These are phyloP conservation scores for Pleoardoris graminearum DNA, from an alignment of 2,329 filamentous ascomycete species.

Conservation along the genomic window DNA sequence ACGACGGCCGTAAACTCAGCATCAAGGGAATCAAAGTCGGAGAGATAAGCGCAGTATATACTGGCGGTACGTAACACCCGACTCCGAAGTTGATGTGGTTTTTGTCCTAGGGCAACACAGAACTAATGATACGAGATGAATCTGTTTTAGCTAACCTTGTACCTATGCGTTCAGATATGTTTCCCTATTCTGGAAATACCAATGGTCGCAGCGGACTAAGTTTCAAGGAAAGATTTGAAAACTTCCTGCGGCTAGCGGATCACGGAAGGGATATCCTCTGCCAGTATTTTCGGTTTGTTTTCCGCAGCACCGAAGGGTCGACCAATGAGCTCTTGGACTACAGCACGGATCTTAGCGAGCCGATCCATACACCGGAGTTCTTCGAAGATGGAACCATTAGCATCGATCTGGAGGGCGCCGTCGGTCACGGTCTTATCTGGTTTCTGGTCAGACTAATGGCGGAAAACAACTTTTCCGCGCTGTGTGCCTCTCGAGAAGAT, in stretches of 20 bases:
- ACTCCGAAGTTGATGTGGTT: too few relatives aligned
- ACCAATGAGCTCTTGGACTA: background rate
- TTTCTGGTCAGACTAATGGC: background rate
- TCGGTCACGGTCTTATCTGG: background rate
- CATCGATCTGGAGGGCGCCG: background rate
- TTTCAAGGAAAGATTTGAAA: background rate
- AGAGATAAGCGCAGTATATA: background rate
- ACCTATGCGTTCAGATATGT: too few relatives aligned
- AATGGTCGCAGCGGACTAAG: background rate
- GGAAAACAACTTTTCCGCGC: background rate
- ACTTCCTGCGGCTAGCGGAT: background rate
- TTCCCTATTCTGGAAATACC: background rate
- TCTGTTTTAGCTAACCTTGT: too few relatives aligned
- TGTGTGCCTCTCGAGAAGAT: background rate
- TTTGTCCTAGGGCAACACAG: too few relatives aligned
- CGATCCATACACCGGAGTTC: background rate
- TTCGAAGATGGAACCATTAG: background rate
- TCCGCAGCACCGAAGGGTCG: constrained; percentile 1
- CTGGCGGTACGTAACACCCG: too few relatives aligned
- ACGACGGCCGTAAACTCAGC: background rate
- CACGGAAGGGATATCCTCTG: background rate
- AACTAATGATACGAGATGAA: too few relatives aligned
- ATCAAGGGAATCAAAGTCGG: background rate
- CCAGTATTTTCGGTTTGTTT: constrained; percentile 2
- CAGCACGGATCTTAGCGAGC: background rate